Evolutionary conservation across 2,329 filamentous ascomycete species (phyloP).

Genomic region (Malbranchea cinnamomea): DNA sequence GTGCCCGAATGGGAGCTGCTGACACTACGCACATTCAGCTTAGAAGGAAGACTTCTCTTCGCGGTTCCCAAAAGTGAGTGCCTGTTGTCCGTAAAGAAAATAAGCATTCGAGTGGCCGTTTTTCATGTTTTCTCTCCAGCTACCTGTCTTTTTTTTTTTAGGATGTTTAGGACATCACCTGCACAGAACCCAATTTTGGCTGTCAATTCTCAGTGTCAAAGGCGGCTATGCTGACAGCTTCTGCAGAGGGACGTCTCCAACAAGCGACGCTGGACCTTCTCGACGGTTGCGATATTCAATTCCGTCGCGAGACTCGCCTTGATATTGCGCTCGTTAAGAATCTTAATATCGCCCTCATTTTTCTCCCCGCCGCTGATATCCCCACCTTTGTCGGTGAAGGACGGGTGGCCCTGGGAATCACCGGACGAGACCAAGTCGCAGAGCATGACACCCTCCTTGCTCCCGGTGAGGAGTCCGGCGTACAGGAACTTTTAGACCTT

Average conservation of each 20-base stretch:
- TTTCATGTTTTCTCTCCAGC: no score
- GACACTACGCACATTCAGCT: conserved; percentile 37
- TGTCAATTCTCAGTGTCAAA: no score
- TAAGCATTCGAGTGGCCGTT: no score
- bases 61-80: conserved; percentile 93
- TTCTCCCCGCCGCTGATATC: conserved; percentile 93
- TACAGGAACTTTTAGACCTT: conserved; percentile 78
- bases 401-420: conserved; percentile 85
- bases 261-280: conserved; percentile 79
- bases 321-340: conserved; percentile 98
- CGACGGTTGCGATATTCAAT: conserved; percentile 88
- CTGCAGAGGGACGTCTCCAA: conserved; percentile 78
- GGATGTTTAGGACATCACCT: no score
- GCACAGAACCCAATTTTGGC: no score
- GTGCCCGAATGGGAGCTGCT: background rate
- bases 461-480: conserved; percentile 36
- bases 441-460: conserved; percentile 58
- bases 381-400: conserved; percentile 95
- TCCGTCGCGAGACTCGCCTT: conserved; percentile 83
- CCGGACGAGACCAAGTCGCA: conserved; percentile 78
- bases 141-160: no score
- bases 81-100: no score
- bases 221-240: conserved; percentile 4
- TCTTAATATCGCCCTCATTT: conserved; percentile 84
- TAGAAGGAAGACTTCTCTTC: conserved; percentile 86